These are phyloP conservation scores for Pythium phragmitis DNA, from an alignment of 352 stramenopile species.

Conservation along the genomic window DNA sequence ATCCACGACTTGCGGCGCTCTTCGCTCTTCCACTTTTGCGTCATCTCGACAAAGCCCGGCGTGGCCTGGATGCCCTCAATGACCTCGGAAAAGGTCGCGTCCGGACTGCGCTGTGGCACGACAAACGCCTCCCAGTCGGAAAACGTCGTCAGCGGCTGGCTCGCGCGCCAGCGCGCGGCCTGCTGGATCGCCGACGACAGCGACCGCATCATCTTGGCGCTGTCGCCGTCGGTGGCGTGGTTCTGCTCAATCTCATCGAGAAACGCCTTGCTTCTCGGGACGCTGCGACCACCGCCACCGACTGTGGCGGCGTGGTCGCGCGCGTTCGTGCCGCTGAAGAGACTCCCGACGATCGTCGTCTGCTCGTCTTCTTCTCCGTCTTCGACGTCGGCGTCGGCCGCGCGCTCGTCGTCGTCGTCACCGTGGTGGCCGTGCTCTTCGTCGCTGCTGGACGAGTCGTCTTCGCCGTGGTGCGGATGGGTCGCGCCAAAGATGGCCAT, in stretches of 20 bases:
- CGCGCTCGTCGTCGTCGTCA: slow-evolving; percentile 36
- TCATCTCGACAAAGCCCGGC: slow-evolving; percentile 47
- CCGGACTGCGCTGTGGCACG: slow-evolving; percentile 43
- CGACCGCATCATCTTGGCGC: slow-evolving; percentile 70
- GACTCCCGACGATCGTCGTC: slow-evolving; percentile 75
- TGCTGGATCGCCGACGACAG: slow-evolving; percentile 76
- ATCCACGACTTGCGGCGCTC: slow-evolving; percentile 79
- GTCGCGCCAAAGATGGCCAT: slow-evolving; percentile 37
- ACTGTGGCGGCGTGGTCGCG: slow-evolving; percentile 42
- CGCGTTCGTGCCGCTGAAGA: slow-evolving; percentile 67
- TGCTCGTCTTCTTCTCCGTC: slow-evolving; percentile 72
- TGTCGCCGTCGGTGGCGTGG: slow-evolving; percentile 48
- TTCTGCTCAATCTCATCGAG: slow-evolving; percentile 76
- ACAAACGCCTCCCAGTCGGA: slow-evolving; percentile 67
- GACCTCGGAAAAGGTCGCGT: slow-evolving; percentile 77
- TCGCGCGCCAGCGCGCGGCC: slow-evolving; percentile 74
- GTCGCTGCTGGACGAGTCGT: slow-evolving; percentile 79
- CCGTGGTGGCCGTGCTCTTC: slow-evolving; percentile 57
- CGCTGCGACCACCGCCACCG: slow-evolving; percentile 2
- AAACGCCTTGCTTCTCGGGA: slow-evolving; percentile 32
- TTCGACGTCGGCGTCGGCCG: slow-evolving; percentile 48
- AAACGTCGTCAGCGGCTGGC: slow-evolving; percentile 65
- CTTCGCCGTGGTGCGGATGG: slow-evolving; percentile 42
- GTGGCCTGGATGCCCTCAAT: slow-evolving; percentile 56
- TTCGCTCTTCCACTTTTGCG: slow-evolving; percentile 49